Base-by-base conservation (phyloP, 2,329 filamentous ascomycete species). In the Colletotrichum trifolii region DNA sequence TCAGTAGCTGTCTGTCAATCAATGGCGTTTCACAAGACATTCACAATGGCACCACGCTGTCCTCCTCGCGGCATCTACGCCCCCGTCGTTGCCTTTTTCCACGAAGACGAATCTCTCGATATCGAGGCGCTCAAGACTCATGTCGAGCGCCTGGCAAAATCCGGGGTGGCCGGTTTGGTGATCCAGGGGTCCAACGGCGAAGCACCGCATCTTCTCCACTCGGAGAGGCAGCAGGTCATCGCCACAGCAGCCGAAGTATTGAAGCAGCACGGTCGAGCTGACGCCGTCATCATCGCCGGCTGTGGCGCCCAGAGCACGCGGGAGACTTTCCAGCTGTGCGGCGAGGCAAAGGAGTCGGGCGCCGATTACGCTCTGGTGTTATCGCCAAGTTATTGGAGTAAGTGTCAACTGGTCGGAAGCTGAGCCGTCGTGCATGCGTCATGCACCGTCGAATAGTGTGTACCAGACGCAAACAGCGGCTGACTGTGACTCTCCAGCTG, bases 231-330 rank as follows among this genome's bases (percentile, higher is more conserved):
- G 50, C 78, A 80, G 48, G 81, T 90, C 15, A 80, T 91, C 33
- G 73, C 77, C 33, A 78, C 84, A 6, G 89, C 88, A 50, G 79
- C 87, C 40, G 67, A 73, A 35, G 82, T 84, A 15, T 81, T 85
- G 10, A 70, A 71, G 38, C 78, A 81, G 59, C 67, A 76, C 0
- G 83, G 83, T 1, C 79, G 82, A 0, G 86, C 86, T 25, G 64
- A 76, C 11, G 79, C 80, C 49, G 81, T 81, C 1, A 79, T 90
- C 71, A 88, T 89, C 79, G 87, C 86, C 3, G 89, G 89, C 40
- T 85, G 88, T 6, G 83, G 87, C 15, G 87, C 85, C 1, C 88
- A 91, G 74, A 89, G 87, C 15, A 90, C 87, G 2, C 82, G 82
- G 67, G 88, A 91, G 75, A 85, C 86, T 3, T 79, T 89, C 1